A percentile compares a stretch with the other conserved stretches of the same genome.
Evolutionary conservation across 306 rosid genomes (phyloP).

Genomic region (Prunus davidiana): DNA sequence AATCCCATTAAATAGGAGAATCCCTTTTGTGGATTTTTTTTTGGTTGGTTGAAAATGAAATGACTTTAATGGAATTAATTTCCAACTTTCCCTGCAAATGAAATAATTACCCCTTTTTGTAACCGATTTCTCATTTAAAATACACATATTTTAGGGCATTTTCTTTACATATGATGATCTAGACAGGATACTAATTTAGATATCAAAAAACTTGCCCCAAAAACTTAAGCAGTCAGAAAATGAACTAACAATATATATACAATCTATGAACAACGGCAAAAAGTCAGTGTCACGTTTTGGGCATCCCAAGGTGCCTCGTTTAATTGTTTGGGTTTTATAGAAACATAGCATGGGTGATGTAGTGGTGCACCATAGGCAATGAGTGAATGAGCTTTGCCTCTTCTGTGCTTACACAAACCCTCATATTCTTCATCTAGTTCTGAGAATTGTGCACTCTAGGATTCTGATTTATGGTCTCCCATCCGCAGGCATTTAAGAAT

Average conservation of each 20-base stretch:
- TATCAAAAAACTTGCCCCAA: too few species aligned
- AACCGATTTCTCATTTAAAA: too few species aligned
- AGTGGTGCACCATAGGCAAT: slow-evolving; percentile 15
- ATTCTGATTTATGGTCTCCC: background rate
- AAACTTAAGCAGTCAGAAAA: too few species aligned
- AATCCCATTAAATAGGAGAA: too few species aligned
- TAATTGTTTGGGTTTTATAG: background rate
- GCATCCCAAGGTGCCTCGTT: background rate
- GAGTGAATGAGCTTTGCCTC: slow-evolving; percentile 2
- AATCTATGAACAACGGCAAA: too few species aligned
- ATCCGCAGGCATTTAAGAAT: background rate
- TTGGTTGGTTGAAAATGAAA: too few species aligned
- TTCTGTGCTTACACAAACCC: slow-evolving; percentile 1
- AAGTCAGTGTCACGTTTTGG: background rate
- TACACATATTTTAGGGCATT: background rate
- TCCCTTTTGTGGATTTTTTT: too few species aligned
- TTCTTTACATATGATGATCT: background rate
- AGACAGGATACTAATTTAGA: too few species aligned
- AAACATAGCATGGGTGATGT: background rate
- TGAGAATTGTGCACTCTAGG: background rate
- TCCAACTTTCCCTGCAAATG: too few species aligned
- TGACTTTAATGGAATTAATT: too few species aligned
- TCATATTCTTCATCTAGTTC: background rate
- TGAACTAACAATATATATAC: too few species aligned
- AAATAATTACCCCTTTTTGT: too few species aligned